A percentile compares a stretch with the other conserved stretches of the same genome.
phyloP scores from a whole-genome alignment of 768 basidiomycete species.

The Suillus occidentalis region DNA sequence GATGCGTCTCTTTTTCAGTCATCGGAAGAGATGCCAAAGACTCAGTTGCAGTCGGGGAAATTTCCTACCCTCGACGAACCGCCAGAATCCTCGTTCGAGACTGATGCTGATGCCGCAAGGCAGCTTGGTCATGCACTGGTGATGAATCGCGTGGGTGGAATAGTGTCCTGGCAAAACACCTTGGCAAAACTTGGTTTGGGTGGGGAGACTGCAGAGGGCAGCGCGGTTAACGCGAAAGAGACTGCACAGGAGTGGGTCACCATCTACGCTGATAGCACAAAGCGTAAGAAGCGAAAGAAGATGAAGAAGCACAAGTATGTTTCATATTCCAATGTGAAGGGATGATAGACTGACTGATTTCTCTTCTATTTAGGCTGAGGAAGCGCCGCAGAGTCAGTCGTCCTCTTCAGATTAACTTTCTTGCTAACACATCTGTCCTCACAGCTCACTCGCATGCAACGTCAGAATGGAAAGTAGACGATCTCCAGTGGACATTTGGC shows the following conservation, averaged over 20 bases:
- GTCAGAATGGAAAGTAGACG: conserved; percentile 29
- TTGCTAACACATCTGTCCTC: conserved; percentile 18
- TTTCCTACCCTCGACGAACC: conserved; percentile 40
- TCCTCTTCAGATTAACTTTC: neutral
- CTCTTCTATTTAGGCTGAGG: conserved; percentile 58
- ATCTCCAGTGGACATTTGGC: neutral
- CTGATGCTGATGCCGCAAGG: conserved; percentile 78
- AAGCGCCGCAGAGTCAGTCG: conserved; percentile 81
- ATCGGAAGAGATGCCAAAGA: conserved; percentile 25
- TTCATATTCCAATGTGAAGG: conserved; percentile 3
- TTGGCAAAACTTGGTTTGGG: conserved; percentile 65
- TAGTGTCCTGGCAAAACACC: conserved; percentile 67
- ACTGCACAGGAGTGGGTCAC: conserved; percentile 62
- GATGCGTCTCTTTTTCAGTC: conserved; percentile 20
- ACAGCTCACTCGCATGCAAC: conserved; percentile 47
- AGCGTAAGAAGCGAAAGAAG: conserved; percentile 87
- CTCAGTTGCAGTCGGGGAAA: conserved; percentile 25
- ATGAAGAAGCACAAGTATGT: conserved; percentile 97
- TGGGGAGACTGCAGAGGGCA: conserved; percentile 47
- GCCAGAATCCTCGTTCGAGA: conserved; percentile 56
- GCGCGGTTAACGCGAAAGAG: conserved; percentile 51
- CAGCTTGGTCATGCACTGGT: conserved; percentile 76
- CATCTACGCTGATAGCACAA: conserved; percentile 75
- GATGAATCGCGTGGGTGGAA: conserved; percentile 60
- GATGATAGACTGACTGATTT: conserved; percentile 6